Conservation (phyloP, 1,284 basidiomycete genomes). For the Meira miltonrushii region DNA sequence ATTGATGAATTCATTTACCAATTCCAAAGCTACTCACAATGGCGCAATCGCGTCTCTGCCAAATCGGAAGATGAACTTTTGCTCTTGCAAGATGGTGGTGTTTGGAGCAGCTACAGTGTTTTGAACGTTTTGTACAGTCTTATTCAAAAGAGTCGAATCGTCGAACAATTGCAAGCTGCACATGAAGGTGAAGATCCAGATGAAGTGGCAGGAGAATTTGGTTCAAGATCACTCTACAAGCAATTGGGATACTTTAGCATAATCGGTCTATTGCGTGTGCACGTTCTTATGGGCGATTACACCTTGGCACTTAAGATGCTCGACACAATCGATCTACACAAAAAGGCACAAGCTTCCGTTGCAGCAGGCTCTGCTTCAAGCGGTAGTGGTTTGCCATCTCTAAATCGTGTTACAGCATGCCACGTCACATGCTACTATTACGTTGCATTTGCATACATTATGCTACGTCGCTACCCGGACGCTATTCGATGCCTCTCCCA, state of each 20-base stretch:
- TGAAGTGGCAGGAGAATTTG: constrained; percentile 85
- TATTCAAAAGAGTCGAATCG: constrained; percentile 92
- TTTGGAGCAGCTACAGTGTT: constrained; percentile 96
- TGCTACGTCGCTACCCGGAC: constrained; percentile 87
- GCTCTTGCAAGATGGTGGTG: constrained; percentile 46
- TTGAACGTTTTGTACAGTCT: constrained; percentile 95
- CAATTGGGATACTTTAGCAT: constrained; percentile 97
- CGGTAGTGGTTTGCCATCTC: constrained; percentile 18
- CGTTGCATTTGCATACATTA: constrained; percentile 92
- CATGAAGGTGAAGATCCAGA: constrained; percentile 70
- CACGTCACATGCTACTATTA: constrained; percentile 90
- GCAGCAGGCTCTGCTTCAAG: neutral
- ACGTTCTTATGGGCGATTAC: constrained; percentile 92
- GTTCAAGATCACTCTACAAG: constrained; percentile 79
- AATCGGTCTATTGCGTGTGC: constrained; percentile 88
- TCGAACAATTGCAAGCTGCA: constrained; percentile 81
- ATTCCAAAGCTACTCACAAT: constrained; percentile 83
- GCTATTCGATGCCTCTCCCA: constrained; percentile 88
- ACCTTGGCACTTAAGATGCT: constrained; percentile 89
- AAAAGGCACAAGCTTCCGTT: constrained; percentile 21
- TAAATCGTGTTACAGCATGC: constrained; percentile 48
- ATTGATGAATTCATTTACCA: constrained; percentile 99
- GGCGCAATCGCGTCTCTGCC: constrained; percentile 71
- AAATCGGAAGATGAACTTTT: constrained; percentile 78
- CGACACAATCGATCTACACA: constrained; percentile 72